Evolutionary conservation across 2,329 filamentous ascomycete species (phyloP).

Genomic region (Aspergillus amoenus): DNA sequence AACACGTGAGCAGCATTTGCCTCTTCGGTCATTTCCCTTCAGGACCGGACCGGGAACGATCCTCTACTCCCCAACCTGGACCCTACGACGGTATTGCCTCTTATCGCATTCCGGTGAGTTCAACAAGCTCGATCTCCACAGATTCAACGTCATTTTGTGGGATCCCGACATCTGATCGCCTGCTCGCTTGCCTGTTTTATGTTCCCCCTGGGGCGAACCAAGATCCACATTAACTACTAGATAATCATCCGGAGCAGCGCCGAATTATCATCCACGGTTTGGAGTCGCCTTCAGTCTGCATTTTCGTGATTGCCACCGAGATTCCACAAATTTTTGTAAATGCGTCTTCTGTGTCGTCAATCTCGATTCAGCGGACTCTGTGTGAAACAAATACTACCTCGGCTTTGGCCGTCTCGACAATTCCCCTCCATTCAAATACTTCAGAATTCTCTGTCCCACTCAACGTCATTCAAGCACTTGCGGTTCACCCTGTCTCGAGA

Average conservation of each 20-base stretch:
- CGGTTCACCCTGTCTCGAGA: slow-evolving; percentile 7
- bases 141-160: neutral
- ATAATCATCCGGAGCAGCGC: neutral
- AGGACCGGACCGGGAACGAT: neutral
- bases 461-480: slow-evolving; percentile 19
- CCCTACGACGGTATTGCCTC: neutral
- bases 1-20: slow-evolving; percentile 4
- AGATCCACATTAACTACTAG: slow-evolving; percentile 20
- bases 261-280: slow-evolving; percentile 5
- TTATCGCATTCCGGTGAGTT: neutral
- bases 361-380: slow-evolving; percentile 24
- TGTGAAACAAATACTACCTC: slow-evolving; percentile 28
- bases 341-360: slow-evolving; percentile 21
- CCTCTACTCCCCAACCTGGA: neutral
- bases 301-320: slow-evolving; percentile 13
- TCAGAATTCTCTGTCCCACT: slow-evolving; percentile 10
- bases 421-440: slow-evolving; percentile 20
- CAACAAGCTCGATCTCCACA: too few species aligned
- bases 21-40: neutral
- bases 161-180: slow-evolving; percentile 7
- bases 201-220: slow-evolving; percentile 4
- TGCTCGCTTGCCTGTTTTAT: neutral
- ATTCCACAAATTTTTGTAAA: slow-evolving; percentile 14
- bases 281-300: slow-evolving; percentile 5
- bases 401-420: slow-evolving; percentile 25